Base-by-base conservation (phyloP, 2,329 filamentous ascomycete genomes). In the Alternaria brassicicola region DNA sequence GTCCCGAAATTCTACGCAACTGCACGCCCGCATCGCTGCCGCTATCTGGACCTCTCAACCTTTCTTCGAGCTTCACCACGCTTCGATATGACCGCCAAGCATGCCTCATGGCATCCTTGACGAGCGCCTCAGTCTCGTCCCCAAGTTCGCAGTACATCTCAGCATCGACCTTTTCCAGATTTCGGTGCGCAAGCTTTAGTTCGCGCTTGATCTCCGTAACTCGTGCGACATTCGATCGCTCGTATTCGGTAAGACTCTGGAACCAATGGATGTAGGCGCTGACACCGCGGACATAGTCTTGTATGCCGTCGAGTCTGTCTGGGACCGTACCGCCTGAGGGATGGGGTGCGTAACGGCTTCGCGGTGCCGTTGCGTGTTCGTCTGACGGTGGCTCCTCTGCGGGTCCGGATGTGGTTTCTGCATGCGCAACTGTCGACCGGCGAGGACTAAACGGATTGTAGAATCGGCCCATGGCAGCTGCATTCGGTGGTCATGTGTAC, bases 11-110 rank as follows among this genome's bases (percentile, higher is more conserved):
- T 15, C 43, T 35, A 6, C 43, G 19, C 28, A 47, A 3, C 43
- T 47, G 33, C 2, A 47, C 19, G 3, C 28, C 30, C 19, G 19
- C 13, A 35, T 47, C 13, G 5, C 13, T 23, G 5, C 43, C 28
- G 19, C 30, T 12, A 8, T 46, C 42, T 31, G 30, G 30, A 0
- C 23, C 47, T 36, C 52, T 52, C 21, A 69, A 17, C 33, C 47
- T 58, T 38, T 68, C 65, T 23, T 68, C 65, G 9, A 69, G 43
- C 31, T 50, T 60, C 10, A 65, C 57, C 48, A 70, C 60, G 15
- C 57, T 55, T 17, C 53, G 61, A 46, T 70, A 71, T 19, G 60
- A 52, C 33, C 64, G 62, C 67, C 70, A 70, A 6, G 66, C 62
- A 52, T 64, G 52, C n/a, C 59, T 55, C 25, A 54, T 67, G 0